Base-by-base conservation (phyloP, 2,329 filamentous ascomycete species). In the Zopfia rhizophila region DNA sequence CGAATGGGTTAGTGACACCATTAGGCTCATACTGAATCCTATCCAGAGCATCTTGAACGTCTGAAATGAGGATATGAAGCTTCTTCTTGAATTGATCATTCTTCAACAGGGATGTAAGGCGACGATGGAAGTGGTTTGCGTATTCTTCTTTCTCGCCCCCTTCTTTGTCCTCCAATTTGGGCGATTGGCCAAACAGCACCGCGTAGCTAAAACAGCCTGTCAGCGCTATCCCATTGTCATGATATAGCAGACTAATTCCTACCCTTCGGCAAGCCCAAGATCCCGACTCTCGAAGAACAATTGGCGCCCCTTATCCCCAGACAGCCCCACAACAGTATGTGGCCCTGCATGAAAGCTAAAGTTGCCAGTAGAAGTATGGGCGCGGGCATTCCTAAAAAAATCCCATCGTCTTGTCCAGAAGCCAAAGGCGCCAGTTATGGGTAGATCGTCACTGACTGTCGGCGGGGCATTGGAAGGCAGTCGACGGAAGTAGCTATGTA, bases 1-100 rank as follows among this genome's bases (percentile, higher is more conserved):
- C 73, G 55, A 84, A 84, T 0, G 82, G 81, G 50, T 84, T 75
- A 6, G 79, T 78, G 4, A 74, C 61, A 7, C 68, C 69, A 6
- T 54, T 56, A 4, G 65, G 55, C 22, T 68, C 58, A 3, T 58
- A 58, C 4, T 61, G 65, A 7, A 82, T 68, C 3, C 49, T 53
- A 10, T 76, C 67, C 13, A 80, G 63, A 0, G 66, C 64, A 4
- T 56, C 72, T 61, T 13, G 73, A 63, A 64, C 80, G 14, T 67
- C 65, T 6, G 53, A 54, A 5, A 78, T 65, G 5, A 85, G 60
- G 7, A 61, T 51, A 0, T 74, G 71, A 1, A 83, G 65, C 37
- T 60, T 47, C 55, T 63, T 58, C 24, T 40, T 47, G 44, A 65
- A 63, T 14, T 60, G 53, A 10, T 67, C 61, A 5, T 53, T 62